Base-by-base conservation (phyloP, 345 rosid genomes). In the Eucalyptus rudis region DNA sequence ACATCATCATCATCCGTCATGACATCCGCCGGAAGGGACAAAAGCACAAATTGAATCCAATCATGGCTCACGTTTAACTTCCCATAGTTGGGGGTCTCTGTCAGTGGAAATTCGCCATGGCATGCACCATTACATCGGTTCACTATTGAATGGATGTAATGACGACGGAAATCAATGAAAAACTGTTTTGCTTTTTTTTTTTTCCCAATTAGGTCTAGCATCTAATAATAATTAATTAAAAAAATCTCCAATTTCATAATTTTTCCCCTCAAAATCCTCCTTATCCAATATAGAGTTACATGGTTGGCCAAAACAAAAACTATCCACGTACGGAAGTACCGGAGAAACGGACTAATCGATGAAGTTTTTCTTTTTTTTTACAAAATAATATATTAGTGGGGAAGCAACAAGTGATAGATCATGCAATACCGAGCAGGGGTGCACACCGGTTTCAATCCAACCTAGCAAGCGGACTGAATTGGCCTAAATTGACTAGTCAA, bases 91-190 rank as follows among this genome's bases (percentile, higher is more conserved):
- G 86, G 91, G 92, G 89, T 87, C 56, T 81, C 29, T n/a, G 8
- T 43, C 43, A 50, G 91, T 91, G 89, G 90, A 87, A 92, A 89
- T 90, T 91, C 90, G 47, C 91, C 89, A 40, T 47, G 90, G 89
- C 62, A 87, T 76, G 47, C 89, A 49, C 87, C 84, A 86, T 58
- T 49, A 62, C 85, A 20, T 40, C 15, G 83, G 12, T 9, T 36
- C 83, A 10, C 29, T 20, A 20, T 76, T 1, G 83, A 36, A 76
- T 15, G 47, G 47, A 36, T 20, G 45, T 20, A 20, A 76, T 20
- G 83, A 22, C 83, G 83, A 36, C 27, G 43, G 10, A 76, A 20
- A 36, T 76, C 27, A 36, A 36, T 5, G 29, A 76, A 40, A 20
- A 76, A 10, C 27, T 36, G 13, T 20, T 76, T 40, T 36, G 7